Conservation (phyloP, 2,329 filamentous ascomycete species). For the Colletotrichum sp. region DNA sequence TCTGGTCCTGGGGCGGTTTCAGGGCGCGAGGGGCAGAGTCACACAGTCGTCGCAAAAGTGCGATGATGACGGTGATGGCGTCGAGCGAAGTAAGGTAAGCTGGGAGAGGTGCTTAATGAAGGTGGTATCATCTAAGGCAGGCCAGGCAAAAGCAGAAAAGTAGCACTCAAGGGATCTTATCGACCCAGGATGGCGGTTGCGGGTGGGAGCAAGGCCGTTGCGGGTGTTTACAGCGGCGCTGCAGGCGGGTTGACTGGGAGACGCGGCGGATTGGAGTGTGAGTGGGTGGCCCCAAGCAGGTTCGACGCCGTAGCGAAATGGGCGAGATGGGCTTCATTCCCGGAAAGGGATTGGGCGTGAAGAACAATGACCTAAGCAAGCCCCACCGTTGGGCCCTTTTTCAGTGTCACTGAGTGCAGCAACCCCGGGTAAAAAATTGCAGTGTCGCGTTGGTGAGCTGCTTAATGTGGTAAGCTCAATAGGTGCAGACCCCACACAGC, state of each 20-base stretch:
- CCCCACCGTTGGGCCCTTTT: background rate
- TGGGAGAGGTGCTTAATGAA: background rate
- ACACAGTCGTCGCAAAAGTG: background rate
- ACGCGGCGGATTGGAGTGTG: background rate
- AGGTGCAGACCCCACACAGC: background rate
- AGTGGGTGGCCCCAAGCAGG: background rate
- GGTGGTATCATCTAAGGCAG: constrained; percentile 13
- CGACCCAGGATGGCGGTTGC: background rate
- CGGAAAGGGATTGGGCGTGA: background rate
- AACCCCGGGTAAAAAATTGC: background rate
- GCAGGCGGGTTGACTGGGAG: constrained; percentile 14
- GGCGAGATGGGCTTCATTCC: background rate
- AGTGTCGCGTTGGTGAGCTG: background rate
- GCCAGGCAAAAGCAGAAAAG: background rate
- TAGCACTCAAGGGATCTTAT: background rate
- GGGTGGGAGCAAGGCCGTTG: background rate
- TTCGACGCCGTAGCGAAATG: constrained; percentile 14
- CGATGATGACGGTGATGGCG: background rate
- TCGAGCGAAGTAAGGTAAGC: background rate
- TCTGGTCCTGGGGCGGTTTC: background rate
- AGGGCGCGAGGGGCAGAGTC: background rate
- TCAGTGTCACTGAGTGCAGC: background rate
- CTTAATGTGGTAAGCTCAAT: background rate
- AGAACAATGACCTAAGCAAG: constrained; percentile 8
- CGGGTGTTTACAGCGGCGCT: constrained; percentile 17